phyloP scores from a whole-genome alignment of 352 stramenopile species.

The Globisporangium orthogonon region DNA sequence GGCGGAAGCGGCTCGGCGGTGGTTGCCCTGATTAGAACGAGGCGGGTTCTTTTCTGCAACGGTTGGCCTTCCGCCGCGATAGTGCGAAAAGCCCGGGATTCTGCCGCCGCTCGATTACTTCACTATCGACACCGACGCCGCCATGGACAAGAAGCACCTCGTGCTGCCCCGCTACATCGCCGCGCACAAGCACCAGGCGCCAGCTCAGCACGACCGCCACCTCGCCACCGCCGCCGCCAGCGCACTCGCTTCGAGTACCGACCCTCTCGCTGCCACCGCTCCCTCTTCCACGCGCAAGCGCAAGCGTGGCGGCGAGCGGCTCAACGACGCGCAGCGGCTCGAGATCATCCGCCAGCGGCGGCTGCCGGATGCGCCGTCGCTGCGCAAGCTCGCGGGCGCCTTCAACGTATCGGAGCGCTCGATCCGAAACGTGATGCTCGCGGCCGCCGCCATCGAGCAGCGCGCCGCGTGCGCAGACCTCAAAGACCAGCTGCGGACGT shows the following conservation, averaged over 20 bases:
- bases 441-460: slow-evolving; percentile 9
- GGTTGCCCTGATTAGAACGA: no score
- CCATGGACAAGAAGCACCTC: slow-evolving; percentile 8
- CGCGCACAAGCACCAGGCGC: slow-evolving; percentile 6
- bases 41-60: background rate
- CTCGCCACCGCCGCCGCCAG: slow-evolving; percentile 2
- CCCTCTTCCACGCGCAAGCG: slow-evolving; percentile 1
- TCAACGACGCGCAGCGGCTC: slow-evolving; percentile 15
- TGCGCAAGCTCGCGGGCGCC: slow-evolving; percentile 12
- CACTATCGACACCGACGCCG: background rate
- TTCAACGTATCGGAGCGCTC: slow-evolving; percentile 14
- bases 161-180: slow-evolving; percentile 11
- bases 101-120: background rate
- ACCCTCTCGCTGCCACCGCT: background rate
- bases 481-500: slow-evolving; percentile 10
- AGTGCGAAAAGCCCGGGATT: background rate
- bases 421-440: slow-evolving; percentile 14
- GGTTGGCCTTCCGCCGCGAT: background rate
- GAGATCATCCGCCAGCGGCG: slow-evolving; percentile 13
- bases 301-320: slow-evolving; percentile 11
- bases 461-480: slow-evolving; percentile 11
- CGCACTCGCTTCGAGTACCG: background rate
- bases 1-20: no score
- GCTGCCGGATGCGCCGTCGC: slow-evolving; percentile 12
- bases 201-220: background rate